phyloP scores from a whole-genome alignment of 495 filamentous ascomycete species.

The Aspergillus heteromorphus region DNA sequence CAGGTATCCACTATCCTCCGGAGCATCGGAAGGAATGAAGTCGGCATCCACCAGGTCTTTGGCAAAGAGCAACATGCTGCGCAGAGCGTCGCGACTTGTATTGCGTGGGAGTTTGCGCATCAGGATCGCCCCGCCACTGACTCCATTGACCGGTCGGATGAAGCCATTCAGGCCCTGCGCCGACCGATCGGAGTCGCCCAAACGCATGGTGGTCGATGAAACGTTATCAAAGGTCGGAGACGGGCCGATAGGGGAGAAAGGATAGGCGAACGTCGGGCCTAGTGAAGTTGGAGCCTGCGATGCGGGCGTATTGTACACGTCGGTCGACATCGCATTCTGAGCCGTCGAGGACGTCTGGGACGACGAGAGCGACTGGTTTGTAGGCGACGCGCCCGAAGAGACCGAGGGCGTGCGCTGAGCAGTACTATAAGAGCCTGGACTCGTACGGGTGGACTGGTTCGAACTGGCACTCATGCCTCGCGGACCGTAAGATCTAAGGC shows the following conservation, averaged over 20 bases:
- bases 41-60: conserved; percentile 75
- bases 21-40: conserved; percentile 58
- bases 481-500: conserved; percentile 15
- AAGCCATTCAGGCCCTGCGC: conserved; percentile 46
- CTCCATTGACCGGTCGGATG: conserved; percentile 27
- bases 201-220: conserved; percentile 41
- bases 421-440: conserved; percentile 43
- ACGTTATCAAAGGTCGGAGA: conserved; percentile 40
- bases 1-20: conserved; percentile 66
- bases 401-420: conserved; percentile 42
- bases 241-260: conserved; percentile 42
- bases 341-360: conserved; percentile 39
- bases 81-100: conserved; percentile 65
- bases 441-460: conserved; percentile 45
- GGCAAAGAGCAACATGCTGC: conserved; percentile 79
- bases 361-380: conserved; percentile 32
- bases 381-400: conserved; percentile 44
- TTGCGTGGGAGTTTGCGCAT: conserved; percentile 74
- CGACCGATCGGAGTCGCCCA: conserved; percentile 41
- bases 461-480: conserved; percentile 47
- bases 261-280: conserved; percentile 35
- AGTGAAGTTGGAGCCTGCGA: conserved; percentile 39
- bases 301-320: conserved; percentile 41
- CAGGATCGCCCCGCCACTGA: conserved; percentile 49
- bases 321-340: conserved; percentile 51